Evolutionary conservation across 2,329 filamentous ascomycete genomes (phyloP), one percentile per base, ranked within the genome.

Genomic region (Acrocalymma vagum): DNA sequence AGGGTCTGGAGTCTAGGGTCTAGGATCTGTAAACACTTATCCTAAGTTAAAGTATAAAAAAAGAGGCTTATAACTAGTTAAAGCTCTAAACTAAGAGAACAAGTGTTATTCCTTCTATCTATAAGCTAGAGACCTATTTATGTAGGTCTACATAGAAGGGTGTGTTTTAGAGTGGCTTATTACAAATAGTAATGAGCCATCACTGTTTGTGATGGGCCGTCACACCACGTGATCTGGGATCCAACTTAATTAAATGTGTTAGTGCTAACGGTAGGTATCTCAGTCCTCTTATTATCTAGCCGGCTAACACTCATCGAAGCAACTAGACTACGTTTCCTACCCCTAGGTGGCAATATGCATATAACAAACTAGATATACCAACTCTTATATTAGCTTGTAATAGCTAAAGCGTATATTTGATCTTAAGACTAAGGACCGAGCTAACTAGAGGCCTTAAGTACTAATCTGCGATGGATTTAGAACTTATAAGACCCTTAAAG

Each of bases 401-500:
- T 71, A 48, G 66, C 42, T 69, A n/a, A 60, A 49, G 42, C 45
- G 37, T 35, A 46, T 71, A 8, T 70, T 70, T 50, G 40, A 71
- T 51, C 62, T 58, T 13, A 25, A 62, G 45, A 70, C 63, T 7
- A 60, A 53, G 52, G 47, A 34, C 35, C 46, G 37, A 36, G 64
- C 60, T 35, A 51, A 63, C 21, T 14, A 46, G n/a, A 61, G 51
- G 42, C 62, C 51, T 37, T 57, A 60, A 3, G 34, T 69, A 4
- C 49, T 69, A 26, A 67, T 69, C 16, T 61, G 39, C 15, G 54
- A 72, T 36, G 50, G 67, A 29, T 69, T 71, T 38, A 53, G 51
- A 13, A 63, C 57, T 23, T 58, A 72, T 38, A 53, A 70, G 41
- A 62, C 59, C 9, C 60, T 65, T 29, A 55, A 71, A 26, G 46